Evolutionary conservation across 1,139 yeast species (phyloP).

Genomic region (Yamadazyma atmosphaerica): DNA sequence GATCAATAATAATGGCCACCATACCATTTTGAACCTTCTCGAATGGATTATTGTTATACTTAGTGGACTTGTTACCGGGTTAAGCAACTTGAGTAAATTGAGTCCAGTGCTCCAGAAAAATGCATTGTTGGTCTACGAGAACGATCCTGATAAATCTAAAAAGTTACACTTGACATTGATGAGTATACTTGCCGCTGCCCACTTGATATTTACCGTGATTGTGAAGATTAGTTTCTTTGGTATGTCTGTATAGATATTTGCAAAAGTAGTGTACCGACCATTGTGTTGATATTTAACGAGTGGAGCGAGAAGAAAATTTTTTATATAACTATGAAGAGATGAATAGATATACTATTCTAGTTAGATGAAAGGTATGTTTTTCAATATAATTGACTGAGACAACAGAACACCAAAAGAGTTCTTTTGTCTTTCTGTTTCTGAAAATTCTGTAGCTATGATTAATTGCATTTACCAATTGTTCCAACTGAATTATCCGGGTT

Average conservation of each 20-base stretch:
- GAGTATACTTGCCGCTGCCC: slow-evolving; percentile 34
- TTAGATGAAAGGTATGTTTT: slow-evolving; percentile 1
- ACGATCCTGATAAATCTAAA: slow-evolving; percentile 22
- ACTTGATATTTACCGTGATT: slow-evolving; percentile 43
- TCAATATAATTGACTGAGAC: too few species aligned
- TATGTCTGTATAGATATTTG: slow-evolving; percentile 10
- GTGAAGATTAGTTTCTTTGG: slow-evolving; percentile 57
- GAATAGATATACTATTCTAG: background rate
- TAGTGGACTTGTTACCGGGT: slow-evolving; percentile 51
- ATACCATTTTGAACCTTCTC: slow-evolving; percentile 31
- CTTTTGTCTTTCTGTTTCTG: background rate
- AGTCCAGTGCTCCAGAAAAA: slow-evolving; percentile 41
- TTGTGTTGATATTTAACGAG: background rate
- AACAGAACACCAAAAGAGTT: background rate
- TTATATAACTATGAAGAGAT: background rate
- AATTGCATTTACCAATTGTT: slow-evolving; percentile 78
- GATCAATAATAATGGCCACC: slow-evolving; percentile 37
- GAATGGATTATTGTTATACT: slow-evolving; percentile 50
- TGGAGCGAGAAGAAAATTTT: background rate
- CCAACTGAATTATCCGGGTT: slow-evolving; percentile 75
- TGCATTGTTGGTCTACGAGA: slow-evolving; percentile 28
- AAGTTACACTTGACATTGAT: slow-evolving; percentile 22
- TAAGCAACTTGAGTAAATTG: slow-evolving; percentile 46
- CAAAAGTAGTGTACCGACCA: slow-evolving; percentile 3
- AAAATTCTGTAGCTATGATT: slow-evolving; percentile 51